Evolutionary conservation across 2,329 filamentous ascomycete species (phyloP).

Genomic region (Akanthomyces uredinophilus): DNA sequence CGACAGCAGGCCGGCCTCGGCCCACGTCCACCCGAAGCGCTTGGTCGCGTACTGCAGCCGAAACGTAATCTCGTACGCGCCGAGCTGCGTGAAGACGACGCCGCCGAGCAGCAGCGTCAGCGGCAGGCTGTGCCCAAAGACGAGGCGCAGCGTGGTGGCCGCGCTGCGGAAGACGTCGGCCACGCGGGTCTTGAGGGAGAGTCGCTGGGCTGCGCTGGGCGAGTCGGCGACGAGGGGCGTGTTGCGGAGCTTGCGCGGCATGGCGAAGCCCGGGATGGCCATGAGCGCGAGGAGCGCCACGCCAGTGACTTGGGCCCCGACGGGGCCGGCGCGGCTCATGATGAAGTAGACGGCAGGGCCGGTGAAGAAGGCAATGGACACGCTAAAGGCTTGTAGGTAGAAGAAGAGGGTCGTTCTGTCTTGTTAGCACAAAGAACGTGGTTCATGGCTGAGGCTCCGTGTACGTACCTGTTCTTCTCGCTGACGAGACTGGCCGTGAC

Average conservation of each 20-base stretch:
- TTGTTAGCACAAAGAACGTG: neutral
- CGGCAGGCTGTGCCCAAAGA: constrained; percentile 2
- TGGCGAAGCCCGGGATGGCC: constrained; percentile 1
- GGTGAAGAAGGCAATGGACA: neutral
- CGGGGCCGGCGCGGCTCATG: constrained; percentile 11
- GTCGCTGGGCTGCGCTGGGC: neutral
- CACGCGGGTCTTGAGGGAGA: neutral
- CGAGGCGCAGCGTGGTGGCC: neutral
- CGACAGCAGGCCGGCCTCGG: constrained; percentile 7
- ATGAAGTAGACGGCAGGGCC: constrained; percentile 9
- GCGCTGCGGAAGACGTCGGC: neutral
- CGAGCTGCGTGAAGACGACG: constrained; percentile 12
- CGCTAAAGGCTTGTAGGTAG: constrained; percentile 6
- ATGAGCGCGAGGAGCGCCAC: neutral
- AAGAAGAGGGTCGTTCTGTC: constrained; percentile 13
- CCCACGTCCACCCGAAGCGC: constrained; percentile 14
- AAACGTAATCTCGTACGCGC: constrained; percentile 1
- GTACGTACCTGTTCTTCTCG: constrained; percentile 8
- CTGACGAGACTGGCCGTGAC: constrained; percentile 4
- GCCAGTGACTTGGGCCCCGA: neutral
- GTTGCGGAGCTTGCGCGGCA: constrained; percentile 9
- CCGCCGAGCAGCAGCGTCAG: constrained; percentile 10
- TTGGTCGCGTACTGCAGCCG: constrained; percentile 14
- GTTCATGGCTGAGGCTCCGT: too few species aligned
- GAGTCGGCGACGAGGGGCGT: neutral